Conservation (phyloP, 2,329 filamentous ascomycete species). For the Claviceps digitariae region DNA sequence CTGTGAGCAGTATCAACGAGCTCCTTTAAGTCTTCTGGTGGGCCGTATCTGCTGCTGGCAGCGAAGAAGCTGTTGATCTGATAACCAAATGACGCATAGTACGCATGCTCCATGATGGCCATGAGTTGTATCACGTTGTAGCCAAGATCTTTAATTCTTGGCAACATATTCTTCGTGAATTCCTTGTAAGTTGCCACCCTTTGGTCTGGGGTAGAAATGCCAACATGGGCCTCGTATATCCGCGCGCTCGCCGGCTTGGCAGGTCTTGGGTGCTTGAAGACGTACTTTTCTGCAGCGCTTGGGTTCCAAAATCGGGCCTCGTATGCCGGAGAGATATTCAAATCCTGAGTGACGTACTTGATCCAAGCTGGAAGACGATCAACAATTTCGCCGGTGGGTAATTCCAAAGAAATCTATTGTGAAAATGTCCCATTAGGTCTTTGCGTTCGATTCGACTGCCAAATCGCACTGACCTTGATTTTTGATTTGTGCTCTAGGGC, state of each 20-base stretch:
- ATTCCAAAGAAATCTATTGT: conserved; percentile 63
- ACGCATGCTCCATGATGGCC: conserved; percentile 98
- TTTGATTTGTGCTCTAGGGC: conserved; percentile 89
- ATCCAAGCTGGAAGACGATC: conserved; percentile 95
- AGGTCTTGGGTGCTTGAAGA: conserved; percentile 71
- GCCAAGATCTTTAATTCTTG: conserved; percentile 75
- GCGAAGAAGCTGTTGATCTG: conserved; percentile 99
- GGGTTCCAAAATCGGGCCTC: conserved; percentile 98
- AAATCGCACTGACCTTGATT: conserved; percentile 55
- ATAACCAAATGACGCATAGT: conserved; percentile 98
- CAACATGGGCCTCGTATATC: conserved; percentile 97
- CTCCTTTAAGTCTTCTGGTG: conserved; percentile 90
- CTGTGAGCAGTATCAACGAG: conserved; percentile 89
- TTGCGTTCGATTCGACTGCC: neutral
- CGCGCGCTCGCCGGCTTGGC: conserved; percentile 75
- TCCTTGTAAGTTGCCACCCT: conserved; percentile 92
- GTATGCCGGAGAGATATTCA: conserved; percentile 79
- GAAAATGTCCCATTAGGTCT: neutral
- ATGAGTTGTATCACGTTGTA: conserved; percentile 98
- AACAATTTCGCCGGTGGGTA: conserved; percentile 64
- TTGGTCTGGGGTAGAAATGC: conserved; percentile 84
- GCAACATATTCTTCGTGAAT: conserved; percentile 85
- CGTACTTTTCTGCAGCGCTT: conserved; percentile 59
- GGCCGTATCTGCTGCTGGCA: conserved; percentile 86
- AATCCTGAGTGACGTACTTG: conserved; percentile 89